Conservation (phyloP, 768 basidiomycete genomes). For the Kwoniella botswanensis region DNA sequence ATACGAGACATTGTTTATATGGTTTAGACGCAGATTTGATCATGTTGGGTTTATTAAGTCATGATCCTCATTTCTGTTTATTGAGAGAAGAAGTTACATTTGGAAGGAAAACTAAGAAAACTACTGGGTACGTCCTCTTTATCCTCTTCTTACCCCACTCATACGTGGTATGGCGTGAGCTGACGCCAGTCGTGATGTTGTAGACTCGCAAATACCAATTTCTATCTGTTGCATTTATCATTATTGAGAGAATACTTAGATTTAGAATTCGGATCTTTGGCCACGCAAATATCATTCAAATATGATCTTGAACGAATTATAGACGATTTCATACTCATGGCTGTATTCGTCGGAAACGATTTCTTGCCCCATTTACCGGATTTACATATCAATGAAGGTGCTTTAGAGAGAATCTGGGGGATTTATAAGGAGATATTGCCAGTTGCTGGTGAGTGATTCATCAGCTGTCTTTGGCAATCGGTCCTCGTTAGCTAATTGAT, state of each 20-base stretch:
- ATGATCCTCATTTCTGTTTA: conserved; percentile 98
- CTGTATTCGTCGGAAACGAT: conserved; percentile 90
- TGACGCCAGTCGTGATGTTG: not conserved
- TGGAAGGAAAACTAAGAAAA: conserved; percentile 79
- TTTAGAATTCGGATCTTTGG: conserved; percentile 76
- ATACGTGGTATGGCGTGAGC: not conserved
- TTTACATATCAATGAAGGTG: conserved; percentile 96
- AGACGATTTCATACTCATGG: conserved; percentile 95
- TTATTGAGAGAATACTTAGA: conserved; percentile 97
- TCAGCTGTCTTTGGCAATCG: conserved; percentile 38
- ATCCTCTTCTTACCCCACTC: not conserved
- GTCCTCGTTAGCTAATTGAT: not conserved
- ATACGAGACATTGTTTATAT: conserved; percentile 95
- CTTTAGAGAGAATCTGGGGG: conserved; percentile 86
- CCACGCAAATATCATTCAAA: conserved; percentile 69
- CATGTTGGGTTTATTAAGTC: conserved; percentile 95
- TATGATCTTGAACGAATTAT: conserved; percentile 94
- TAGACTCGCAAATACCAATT: conserved; percentile 63
- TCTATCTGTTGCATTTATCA: conserved; percentile 92
- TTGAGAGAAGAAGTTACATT: conserved; percentile 98
- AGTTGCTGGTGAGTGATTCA: conserved; percentile 64
- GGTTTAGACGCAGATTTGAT: conserved; percentile 97
- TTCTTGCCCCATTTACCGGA: conserved; percentile 97
- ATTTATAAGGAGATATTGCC: conserved; percentile 94
- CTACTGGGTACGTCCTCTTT: conserved; percentile 61